Base-by-base conservation (phyloP, 768 basidiomycete genomes). In the Russula abietina region DNA sequence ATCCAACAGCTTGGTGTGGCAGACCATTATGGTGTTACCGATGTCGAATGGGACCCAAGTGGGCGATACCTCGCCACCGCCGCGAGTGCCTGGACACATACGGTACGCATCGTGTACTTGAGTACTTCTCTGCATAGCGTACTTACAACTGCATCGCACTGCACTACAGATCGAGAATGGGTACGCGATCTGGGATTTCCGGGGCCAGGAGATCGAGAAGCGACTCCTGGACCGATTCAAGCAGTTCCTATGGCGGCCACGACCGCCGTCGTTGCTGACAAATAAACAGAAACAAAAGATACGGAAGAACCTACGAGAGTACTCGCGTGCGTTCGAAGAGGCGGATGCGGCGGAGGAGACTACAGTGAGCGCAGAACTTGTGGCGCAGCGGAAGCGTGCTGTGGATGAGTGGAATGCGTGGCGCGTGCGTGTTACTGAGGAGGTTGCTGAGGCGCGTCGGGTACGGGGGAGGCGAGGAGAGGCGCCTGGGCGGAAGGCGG, bases 331-430 rank as follows among this genome's bases (percentile, higher is more conserved):
- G 38, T 99, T 98, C 73, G 97, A 99, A 58, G 96, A 98, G 76
- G 93, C 97, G 70, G 97, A 98, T 73, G 93, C 93, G 28, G 86
- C 90, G 22, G 94, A 98, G 73, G 94, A 96, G 76, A 93, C 88
- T 74, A 91, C 89, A 69, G 91, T 95, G 69, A 94, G 89, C 67
- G 93, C 94, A 5, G 97, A 98, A 75, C 83, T 97, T 28, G 82
- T 95, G 68, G 92, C 93, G 19, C 86, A 86, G 66, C 83, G 97
- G 64, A 91, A 91, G 74, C 83, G 97, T 52, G 81, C 98, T 57
- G 89, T 98, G 69, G 92, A 97, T 71, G 97, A 99, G 76, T 99
- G 97, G 97, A 97, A 99, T 75, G 92, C 96, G 48, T 98, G 97
- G 97, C 84, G 96, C 56, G 69, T 78, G 26, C 81, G 84, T 66